Evolutionary conservation across 108 stramenopile genomes (phyloP), one percentile per base, ranked within the genome.

Genomic region (Skeletonema costatum): DNA sequence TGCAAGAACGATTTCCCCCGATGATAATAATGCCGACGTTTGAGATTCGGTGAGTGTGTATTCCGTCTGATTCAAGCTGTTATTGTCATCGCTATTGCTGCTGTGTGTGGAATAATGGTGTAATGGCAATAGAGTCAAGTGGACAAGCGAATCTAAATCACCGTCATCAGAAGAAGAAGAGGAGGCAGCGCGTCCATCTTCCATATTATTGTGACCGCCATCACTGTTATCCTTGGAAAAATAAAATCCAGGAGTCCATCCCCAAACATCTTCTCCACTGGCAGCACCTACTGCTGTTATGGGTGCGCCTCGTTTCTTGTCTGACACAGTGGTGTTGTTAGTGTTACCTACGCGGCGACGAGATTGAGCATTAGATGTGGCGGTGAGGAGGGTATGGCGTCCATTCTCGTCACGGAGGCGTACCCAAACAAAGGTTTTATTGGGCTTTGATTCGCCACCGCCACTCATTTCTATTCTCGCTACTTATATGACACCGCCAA

Each of bases 161-260:
- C 19, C 19, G 19, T 3, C 1, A 21, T 3, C n/a, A 3, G 17
- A 19, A 19, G 50, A 19, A 19, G 50, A 51, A 5, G 50, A 51
- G 3, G 50, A 51, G 50, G 50, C 19, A 19, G 4, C 9, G 8
- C 6, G 19, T n/a, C 5, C 53, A 4, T 56, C 21, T 10, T 25
- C 17, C 9, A 1, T 10, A 56, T 29, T 10, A 1, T 39, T 38
- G n/a, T n/a, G n/a, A 48, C 19, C 60, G 10, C 11, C 30, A 61
- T 60, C 6, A 29, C 35, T 60, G 62, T 5, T 11, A 3, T 50
- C 53, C 10, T 10, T 32, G 16, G 60, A 38, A 11, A 42, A 39
- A 35, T 70, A 77, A 68, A 51, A 77, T 19, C 61, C 76, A 33
- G 76, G 76, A 71, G 61, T 64, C 76, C 76, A 77, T 39, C 64